Conservation (phyloP, 345 rosid genomes). For the Boechera retrofracta region DNA sequence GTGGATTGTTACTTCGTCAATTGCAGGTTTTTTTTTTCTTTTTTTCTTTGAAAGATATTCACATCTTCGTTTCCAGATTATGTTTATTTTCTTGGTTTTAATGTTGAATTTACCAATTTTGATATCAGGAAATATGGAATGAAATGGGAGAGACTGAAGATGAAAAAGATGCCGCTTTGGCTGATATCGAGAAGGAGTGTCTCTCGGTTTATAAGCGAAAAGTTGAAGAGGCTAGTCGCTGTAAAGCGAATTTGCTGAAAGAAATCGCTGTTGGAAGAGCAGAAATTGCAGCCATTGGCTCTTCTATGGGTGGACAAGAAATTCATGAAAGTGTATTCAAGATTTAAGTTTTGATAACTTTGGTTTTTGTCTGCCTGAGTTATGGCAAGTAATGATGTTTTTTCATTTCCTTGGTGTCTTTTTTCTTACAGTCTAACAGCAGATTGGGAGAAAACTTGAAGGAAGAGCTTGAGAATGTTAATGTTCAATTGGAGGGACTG, state of each 20-base stretch:
- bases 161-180: constrained; percentile 55
- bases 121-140: constrained; percentile 62
- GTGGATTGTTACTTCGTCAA: constrained; percentile 59
- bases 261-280: constrained; percentile 53
- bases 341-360: not conserved
- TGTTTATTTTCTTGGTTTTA: not conserved
- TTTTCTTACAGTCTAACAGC: constrained; percentile 43
- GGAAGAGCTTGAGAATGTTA: constrained; percentile 52
- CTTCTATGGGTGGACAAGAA: constrained; percentile 55
- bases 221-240: constrained; percentile 55
- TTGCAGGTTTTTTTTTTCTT: constrained; percentile 54
- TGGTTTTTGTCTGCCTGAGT: not conserved
- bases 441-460: constrained; percentile 54
- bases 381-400: constrained; percentile 17
- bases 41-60: constrained; percentile 15
- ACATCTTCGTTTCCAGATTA: not conserved
- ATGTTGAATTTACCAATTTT: not conserved
- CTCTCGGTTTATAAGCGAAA: constrained; percentile 57
- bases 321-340: constrained; percentile 45
- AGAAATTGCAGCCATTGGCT: constrained; percentile 58
- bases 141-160: constrained; percentile 64
- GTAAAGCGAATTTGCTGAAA: constrained; percentile 52
- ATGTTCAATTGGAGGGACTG: constrained; percentile 53
- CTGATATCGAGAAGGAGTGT: constrained; percentile 62
- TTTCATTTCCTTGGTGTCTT: not conserved